Base-by-base conservation (phyloP, 345 rosid genomes). In the Eucalyptus cladocalyx region DNA sequence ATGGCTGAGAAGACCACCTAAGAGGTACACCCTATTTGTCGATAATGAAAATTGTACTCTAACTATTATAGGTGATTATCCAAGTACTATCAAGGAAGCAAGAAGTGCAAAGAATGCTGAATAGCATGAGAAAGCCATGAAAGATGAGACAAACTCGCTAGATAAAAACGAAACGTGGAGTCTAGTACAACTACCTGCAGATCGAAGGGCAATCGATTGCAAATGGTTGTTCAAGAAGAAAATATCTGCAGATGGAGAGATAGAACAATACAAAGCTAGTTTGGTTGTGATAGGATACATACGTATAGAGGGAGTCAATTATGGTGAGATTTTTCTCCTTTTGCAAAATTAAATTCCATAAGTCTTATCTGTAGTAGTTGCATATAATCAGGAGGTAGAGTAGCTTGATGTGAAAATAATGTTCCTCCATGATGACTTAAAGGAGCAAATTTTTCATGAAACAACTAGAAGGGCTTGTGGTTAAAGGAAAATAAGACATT, bases 171-270 rank as follows among this genome's bases (percentile, higher is more conserved):
- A 1, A 51, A 86, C 2, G 8, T 48, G 23, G 56, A 48, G 23
- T 30, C 0, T 48, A 0, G 58, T 16, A 47, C 23, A 86, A 47
- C 37, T 30, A 17, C 58, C 2, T 48, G 1, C 5, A 2, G 15
- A 51, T 47, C 15, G 1, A 9, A 48, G 11, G 40, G 54, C 26
- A 34, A 86, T 49, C 5, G 2, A 2, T 51, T 51, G 34, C 11
- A 48, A 86, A 28, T 49, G 58, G 87, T 34, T 16, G 8, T 86
- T 47, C 26, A 86, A 86, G 58, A 48, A 47, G 32, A 86, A 86
- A 19, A 17, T 17, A 9, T 48, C 1, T 86, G 1, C 51, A 34
- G 1, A 86, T 30, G 5, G 58, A 48, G 42, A 48, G 40, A 30
- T 48, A 48, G 26, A 47, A 48, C 0, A 3, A 34, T 86, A 47